Base-by-base conservation (phyloP, 2,329 filamentous ascomycete genomes). In the Aaosphaeria pasadenensis region DNA sequence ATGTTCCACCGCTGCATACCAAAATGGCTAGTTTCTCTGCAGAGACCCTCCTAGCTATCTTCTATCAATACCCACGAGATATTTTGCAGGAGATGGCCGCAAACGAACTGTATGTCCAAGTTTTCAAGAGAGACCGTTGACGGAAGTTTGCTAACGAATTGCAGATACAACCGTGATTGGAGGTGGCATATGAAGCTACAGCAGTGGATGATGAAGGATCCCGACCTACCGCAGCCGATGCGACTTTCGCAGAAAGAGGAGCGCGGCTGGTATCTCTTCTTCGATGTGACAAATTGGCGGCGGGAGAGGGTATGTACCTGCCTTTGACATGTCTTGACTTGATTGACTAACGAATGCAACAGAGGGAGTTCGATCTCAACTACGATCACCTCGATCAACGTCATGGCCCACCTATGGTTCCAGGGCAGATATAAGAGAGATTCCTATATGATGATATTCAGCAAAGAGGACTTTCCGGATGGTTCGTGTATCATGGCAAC, bases 21-120 rank as follows among this genome's bases (percentile, higher is more conserved):
- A 81, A 83, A 49, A 80, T 85, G 55, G 70, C 74, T 4, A 79
- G 78, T 46, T 84, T 85, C 65, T 79, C 75, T 39, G 77, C 83
- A 54, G 84, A 87, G 63, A 87, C 84, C 0, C 73, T 87, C 4
- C 85, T 87, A 63, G 84, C 82, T 61, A 85, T 87, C 50, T 87
- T 87, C 74, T 87, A 86, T 69, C 83, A 82, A 53, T 80, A 82
- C 71, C 83, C 84, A 11, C 74, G 81, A 49, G 83, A 86, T 59
- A 77, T 85, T 47, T 75, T 83, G 64, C 84, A 87, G 61, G 84
- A 87, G 60, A 72, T 84, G 41, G 84, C 83, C 5, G 84, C 84
- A 6, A 75, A 79, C 48, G 84, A 87, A 61, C 69, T 87, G 59
- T 77, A 59, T 56, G 66, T 36, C n/a, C 52, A 13, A 29, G n/a